Evolutionary conservation across 1,284 basidiomycete genomes (phyloP), one percentile per base, ranked within the genome.

Genomic region (Ceratobasidium sp.): DNA sequence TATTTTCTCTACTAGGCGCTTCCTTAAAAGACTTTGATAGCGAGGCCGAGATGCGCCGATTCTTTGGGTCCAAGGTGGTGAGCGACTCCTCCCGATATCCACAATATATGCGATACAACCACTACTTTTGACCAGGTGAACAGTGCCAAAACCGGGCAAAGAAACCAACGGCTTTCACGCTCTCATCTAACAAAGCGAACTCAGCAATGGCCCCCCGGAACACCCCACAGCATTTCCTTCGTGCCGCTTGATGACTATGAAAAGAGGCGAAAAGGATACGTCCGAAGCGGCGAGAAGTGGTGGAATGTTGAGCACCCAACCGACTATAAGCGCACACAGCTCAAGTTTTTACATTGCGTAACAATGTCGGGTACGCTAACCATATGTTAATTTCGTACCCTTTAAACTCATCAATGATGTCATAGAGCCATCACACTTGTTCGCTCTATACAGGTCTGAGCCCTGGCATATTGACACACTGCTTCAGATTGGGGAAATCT

Each of bases 401-500:
- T n/a, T n/a, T n/a, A n/a, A 14, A 18, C 8, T 39, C 55, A 74
- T 36, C 62, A 26, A 32, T 21, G 53, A 57, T 12, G 30, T n/a
- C 45, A 64, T 39, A 64, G 61, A 65, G 23, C 55, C 55, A 18
- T 85, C 75, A 78, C 81, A 73, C 77, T 85, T 43, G 81, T 83
- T 77, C 80, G 82, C 6, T 76, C 85, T 26, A 76, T 86, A 26
- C 82, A 82, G 58, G 81, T 82, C 60, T 2, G 81, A 82, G 72
- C 84, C 84, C 0, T 97, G 94, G 87, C 96, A 97, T 77, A 92
- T 90, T 1, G 96, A 98, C 80, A 96, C 95, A 0, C 83, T 96
- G 0, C 84, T 97, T 1, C 95, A 97, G 78, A 84, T 97, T 28
- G 89, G 92, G 1, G 92, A 93, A 78, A 86, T 96, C 1, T 93